A percentile compares a stretch with the other conserved stretches of the same genome.
Evolutionary conservation across 139 green algal genomes (phyloP).

Genomic region (Medakamo hakoo): DNA sequence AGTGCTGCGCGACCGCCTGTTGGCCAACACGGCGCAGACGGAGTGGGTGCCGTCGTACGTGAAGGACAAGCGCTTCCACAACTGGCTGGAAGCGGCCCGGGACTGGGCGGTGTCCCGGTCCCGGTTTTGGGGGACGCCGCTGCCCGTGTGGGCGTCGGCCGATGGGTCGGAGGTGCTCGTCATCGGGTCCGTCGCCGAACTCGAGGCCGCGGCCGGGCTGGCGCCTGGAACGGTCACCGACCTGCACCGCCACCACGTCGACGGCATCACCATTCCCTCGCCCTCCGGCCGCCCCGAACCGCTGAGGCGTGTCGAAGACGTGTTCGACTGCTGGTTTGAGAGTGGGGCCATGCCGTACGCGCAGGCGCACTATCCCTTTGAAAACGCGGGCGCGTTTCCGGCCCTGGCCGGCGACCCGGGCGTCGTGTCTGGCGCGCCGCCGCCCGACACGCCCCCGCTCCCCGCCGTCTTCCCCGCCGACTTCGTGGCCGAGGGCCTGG

Average conservation of each 20-base stretch:
- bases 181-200: constrained; percentile 70
- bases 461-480: constrained; percentile 82
- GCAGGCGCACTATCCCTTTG: constrained; percentile 96
- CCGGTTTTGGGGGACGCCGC: constrained; percentile 95
- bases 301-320: constrained; percentile 78
- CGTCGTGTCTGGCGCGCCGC: too few relatives aligned
- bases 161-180: constrained; percentile 80
- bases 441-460: too few relatives aligned
- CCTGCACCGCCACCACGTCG: constrained; percentile 96
- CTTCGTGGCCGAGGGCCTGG: constrained; percentile 73
- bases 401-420: constrained; percentile 27
- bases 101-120: constrained; percentile 52
- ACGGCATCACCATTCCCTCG: constrained; percentile 89
- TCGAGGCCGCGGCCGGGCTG: constrained; percentile 40
- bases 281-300: constrained; percentile 32
- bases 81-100: constrained; percentile 18
- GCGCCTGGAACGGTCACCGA: constrained; percentile 48
- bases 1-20: constrained; percentile 67
- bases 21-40: constrained; percentile 80
- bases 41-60: constrained; percentile 92
- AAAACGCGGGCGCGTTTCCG: constrained; percentile 85
- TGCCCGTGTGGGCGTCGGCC: constrained; percentile 81
- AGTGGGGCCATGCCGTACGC: constrained; percentile 92
- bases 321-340: constrained; percentile 99
- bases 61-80: constrained; percentile 74